phyloP scores from a whole-genome alignment of 2,329 filamentous ascomycete species.

The Ceratocystis harringtonii region DNA sequence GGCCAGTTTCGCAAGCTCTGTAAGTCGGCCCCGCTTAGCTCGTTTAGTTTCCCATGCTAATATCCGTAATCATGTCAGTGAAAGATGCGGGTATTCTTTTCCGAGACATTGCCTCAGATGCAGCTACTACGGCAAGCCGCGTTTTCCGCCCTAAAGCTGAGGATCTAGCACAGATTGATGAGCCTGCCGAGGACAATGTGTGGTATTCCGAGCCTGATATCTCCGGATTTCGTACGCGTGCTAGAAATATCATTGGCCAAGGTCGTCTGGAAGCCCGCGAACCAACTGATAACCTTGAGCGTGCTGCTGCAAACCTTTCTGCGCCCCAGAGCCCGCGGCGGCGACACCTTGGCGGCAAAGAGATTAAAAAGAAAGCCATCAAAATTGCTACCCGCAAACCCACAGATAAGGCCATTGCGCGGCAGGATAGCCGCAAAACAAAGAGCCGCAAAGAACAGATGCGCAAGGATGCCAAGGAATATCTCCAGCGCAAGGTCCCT shows the following conservation, averaged over 20 bases:
- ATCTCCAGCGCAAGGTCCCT: slow-evolving; percentile 75
- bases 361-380: slow-evolving; percentile 24
- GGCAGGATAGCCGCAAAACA: slow-evolving; percentile 25
- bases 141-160: slow-evolving; percentile 67
- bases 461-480: slow-evolving; percentile 45
- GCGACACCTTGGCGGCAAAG: background rate
- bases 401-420: slow-evolving; percentile 35
- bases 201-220: slow-evolving; percentile 83
- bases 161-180: slow-evolving; percentile 59
- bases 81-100: slow-evolving; percentile 67
- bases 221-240: slow-evolving; percentile 52
- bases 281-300: slow-evolving; percentile 40
- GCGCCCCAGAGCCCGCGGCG: too few relatives aligned
- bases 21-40: slow-evolving; percentile 31
- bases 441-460: slow-evolving; percentile 32
- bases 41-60: slow-evolving; percentile 9
- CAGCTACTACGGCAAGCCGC: slow-evolving; percentile 61
- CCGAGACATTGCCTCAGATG: slow-evolving; percentile 84
- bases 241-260: slow-evolving; percentile 50
- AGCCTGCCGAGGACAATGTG: slow-evolving; percentile 75
- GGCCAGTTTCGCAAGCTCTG: slow-evolving; percentile 87
- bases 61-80: slow-evolving; percentile 29
- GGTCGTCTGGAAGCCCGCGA: slow-evolving; percentile 46
- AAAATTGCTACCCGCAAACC: slow-evolving; percentile 30
- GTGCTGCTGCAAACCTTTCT: slow-evolving; percentile 25